Conservation (phyloP, 768 basidiomycete species). For the Vishniacozyma victoriae region DNA sequence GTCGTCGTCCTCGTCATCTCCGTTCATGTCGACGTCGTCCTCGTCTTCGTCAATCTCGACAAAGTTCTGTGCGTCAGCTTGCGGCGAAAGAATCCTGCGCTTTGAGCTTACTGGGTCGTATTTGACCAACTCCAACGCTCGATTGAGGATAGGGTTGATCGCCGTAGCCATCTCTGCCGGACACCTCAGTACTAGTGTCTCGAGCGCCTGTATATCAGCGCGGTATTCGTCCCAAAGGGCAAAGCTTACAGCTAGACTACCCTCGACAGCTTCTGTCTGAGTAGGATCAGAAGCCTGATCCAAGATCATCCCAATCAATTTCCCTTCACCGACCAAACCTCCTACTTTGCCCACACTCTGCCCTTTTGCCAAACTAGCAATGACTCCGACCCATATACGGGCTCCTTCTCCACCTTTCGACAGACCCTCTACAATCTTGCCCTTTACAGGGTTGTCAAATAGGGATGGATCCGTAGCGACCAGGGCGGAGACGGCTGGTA, state of each 20-base stretch:
- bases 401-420: constrained; percentile 12
- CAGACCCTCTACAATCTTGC: constrained; percentile 51
- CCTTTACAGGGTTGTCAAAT: constrained; percentile 58
- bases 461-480: constrained; percentile 62
- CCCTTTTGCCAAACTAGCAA: constrained; percentile 64
- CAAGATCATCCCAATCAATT: constrained; percentile 20
- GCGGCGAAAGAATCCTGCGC: background rate
- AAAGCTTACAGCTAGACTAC: constrained; percentile 22
- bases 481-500: constrained; percentile 72
- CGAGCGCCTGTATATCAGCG: constrained; percentile 59
- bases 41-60: constrained; percentile 52
- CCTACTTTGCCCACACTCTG: constrained; percentile 44
- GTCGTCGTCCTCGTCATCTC: constrained; percentile 67
- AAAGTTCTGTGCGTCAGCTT: constrained; percentile 55
- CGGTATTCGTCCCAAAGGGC: background rate
- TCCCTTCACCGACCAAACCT: constrained; percentile 15
- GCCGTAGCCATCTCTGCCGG: constrained; percentile 74
- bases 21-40: constrained; percentile 57
- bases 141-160: constrained; percentile 61
- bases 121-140: constrained; percentile 73
- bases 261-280: constrained; percentile 36
- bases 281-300: constrained; percentile 25
- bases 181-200: constrained; percentile 74
- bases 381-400: constrained; percentile 58
- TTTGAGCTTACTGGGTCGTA: constrained; percentile 73